phyloP scores from a whole-genome alignment of 2,329 filamentous ascomycete species.

The Aspergillus pseudoviridinutans region DNA sequence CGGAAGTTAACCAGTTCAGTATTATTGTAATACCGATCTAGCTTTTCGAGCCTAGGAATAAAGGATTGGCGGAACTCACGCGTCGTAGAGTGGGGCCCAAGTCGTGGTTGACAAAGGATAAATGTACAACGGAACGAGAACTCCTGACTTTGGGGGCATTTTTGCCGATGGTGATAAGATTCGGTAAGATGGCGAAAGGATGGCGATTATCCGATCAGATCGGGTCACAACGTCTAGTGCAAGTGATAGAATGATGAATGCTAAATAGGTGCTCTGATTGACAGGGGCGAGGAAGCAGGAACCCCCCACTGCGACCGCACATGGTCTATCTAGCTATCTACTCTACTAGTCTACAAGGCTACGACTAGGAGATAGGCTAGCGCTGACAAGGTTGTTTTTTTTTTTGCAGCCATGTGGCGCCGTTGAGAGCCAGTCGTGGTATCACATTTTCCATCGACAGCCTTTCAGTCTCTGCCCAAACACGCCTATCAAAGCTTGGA shows the following conservation, averaged over 20 bases:
- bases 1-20: too few relatives aligned
- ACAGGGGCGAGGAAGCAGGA: not conserved
- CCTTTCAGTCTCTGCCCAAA: too few relatives aligned
- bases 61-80: conserved; percentile 4
- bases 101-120: conserved; percentile 11
- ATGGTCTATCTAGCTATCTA: too few relatives aligned
- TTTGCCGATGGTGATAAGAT: not conserved
- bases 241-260: not conserved
- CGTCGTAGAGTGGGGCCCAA: conserved; percentile 15
- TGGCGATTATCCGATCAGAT: too few relatives aligned
- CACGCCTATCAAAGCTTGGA: not conserved
- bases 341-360: not conserved
- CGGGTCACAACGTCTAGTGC: too few relatives aligned
- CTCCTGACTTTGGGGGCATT: not conserved
- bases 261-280: not conserved
- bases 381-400: not conserved
- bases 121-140: conserved; percentile 16
- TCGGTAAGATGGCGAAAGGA: not conserved
- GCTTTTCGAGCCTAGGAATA: too few relatives aligned
- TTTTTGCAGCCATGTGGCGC: not conserved
- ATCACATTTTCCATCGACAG: not conserved
- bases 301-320: too few relatives aligned
- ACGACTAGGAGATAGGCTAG: not conserved
- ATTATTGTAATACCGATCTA: too few relatives aligned
- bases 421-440: not conserved